phyloP scores from a whole-genome alignment of 345 rosid species.

The sweet orange (Citrus sinensis) region DVS_A1.0 CM039165.1:26733501-26734000 shows the following conservation, averaged over 20 bases:
- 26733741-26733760: not conserved
- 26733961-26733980: not conserved
- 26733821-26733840: not conserved
- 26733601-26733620: not conserved
- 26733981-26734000: not conserved
- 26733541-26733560: not conserved
- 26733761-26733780: not conserved
- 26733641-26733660: conserved; percentile 7
- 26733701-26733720: not conserved
- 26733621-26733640: conserved; percentile 13
- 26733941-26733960: not conserved
- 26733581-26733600: not conserved
- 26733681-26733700: not conserved
- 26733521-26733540: not conserved
- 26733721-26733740: not conserved
- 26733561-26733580: not conserved
- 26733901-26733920: not conserved
- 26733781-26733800: conserved; percentile 14
- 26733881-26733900: not conserved
- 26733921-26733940: conserved; percentile 9
- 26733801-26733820: not conserved
- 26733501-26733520: not conserved
- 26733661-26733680: not conserved
- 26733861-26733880: not conserved
- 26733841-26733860: not conserved